Base-by-base conservation (phyloP, 1,284 basidiomycete genomes). In the Irpex rosettiformis region DNA sequence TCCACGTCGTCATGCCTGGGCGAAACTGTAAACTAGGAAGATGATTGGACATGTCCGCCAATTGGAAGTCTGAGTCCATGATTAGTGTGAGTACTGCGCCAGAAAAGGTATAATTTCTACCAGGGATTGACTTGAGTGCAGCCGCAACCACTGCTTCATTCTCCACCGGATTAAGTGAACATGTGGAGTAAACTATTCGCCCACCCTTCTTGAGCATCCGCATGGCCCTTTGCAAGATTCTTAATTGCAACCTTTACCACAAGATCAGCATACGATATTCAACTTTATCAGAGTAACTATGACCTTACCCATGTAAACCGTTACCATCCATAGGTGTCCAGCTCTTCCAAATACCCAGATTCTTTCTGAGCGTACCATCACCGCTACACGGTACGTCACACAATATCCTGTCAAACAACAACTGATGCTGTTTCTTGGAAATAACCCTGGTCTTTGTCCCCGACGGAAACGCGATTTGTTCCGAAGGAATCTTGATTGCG, bases 311-410 rank as follows among this genome's bases (percentile, higher is more conserved):
- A 72, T 98, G 96, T 60, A 99, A 73, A 6, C 93, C 93, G 70
- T 96, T 94, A 10, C 91, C 96, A 71, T 97, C 94, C 71, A 86
- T 84, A 3, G 89, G 84, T 30, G 85, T 85, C 96, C 96, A 99
- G 57, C 85, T 84, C 71, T 90, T 92, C 97, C 97, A 99, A 59
- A 99, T 97, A 1, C 89, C 92, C 18, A 92, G 72, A 72, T 99
- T 99, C 79, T 99, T 99, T 61, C 97, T 79, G 62, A 98, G 74
- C 0, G 97, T 99, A 0, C 96, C 97, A 72, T 99, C 97, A 7
- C 97, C 97, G 65, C 92, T 94, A 73, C 97, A 98, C 3, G 97
- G 97, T 2, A 99, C 97, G 72, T 99, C 97, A 59, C 94, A 96
- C 28, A 99, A 75, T 58, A 99, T 96, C 29, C 96, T 79, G 73